A percentile compares a stretch with the other conserved stretches of the same genome.
Evolutionary conservation across 1,284 basidiomycete genomes (phyloP).

Genomic region (Taiwanofungus camphoratus): DNA sequence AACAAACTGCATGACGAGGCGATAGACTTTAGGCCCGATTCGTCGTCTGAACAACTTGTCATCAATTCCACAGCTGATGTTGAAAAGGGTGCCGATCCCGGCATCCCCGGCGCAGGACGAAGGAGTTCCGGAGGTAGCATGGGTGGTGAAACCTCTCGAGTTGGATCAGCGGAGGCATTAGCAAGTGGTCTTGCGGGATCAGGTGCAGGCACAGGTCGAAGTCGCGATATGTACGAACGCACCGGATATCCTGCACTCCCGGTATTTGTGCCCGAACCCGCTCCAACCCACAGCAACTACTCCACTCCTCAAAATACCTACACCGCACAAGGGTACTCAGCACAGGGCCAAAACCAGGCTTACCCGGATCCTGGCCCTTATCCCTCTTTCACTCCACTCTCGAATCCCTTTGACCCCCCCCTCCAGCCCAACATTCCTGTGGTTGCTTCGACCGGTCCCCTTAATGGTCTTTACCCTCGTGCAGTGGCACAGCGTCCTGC

Average conservation of each 20-base stretch:
- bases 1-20: constrained; percentile 42
- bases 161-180: constrained; percentile 5
- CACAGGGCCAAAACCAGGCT: too few species aligned
- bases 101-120: not conserved
- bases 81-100: constrained; percentile 22
- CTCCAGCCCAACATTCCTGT: constrained; percentile 3
- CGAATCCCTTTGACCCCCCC: constrained; percentile 5
- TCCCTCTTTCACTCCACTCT: constrained; percentile 10
- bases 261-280: constrained; percentile 7
- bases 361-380: constrained; percentile 11
- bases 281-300: not conserved
- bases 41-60: constrained; percentile 8
- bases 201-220: constrained; percentile 5
- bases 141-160: constrained; percentile 33
- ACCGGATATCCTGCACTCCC: constrained; percentile 11
- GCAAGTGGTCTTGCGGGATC: constrained; percentile 2
- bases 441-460: too few species aligned
- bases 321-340: constrained; percentile 5
- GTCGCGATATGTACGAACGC: constrained; percentile 19
- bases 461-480: constrained; percentile 1
- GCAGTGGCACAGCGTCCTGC: constrained; percentile 7
- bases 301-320: constrained; percentile 3
- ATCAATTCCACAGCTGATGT: constrained; percentile 8
- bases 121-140: constrained; percentile 15
- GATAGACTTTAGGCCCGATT: constrained; percentile 37